Base-by-base conservation (phyloP, 2,329 filamentous ascomycete genomes). In the Aquanectria penicillioides region DNA sequence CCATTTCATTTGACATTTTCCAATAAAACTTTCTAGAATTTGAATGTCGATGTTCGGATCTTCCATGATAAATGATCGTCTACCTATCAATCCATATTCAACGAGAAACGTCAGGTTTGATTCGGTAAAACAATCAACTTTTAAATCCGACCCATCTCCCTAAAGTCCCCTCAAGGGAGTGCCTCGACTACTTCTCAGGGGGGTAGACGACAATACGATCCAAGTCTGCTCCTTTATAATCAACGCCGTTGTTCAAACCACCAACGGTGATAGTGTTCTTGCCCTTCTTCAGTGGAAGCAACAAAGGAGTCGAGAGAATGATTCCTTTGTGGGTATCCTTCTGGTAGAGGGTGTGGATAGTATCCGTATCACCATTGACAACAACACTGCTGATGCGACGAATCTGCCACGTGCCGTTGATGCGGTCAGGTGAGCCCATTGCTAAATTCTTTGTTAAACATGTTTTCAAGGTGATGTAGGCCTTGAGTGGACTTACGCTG, bases 191-290 rank as follows among this genome's bases (percentile, higher is more conserved):
- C 15, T 64, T 64, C 61, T 88, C 85, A 0, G 83, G 75, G 1
- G 85, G 85, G 69, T 87, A 88, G 1, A 88, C 86, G 2, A 88
- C 78, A 63, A 88, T 82, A 12, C 79, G 77, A 62, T 88, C 86
- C 18, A 88, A 66, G 65, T 88, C 86, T 1, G 83, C 85, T 0
- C 85, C 84, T 69, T 84, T 86, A 15, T 79, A 77, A 53, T 85
- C 82, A 41, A 84, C 76, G 0, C 84, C 85, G 53, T 88, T 88
- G 43, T 71, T 78, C 40, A 88, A 59, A 0, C 86, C 86, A 0
- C 86, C 85, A 20, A 89, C 77, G 2, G 81, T 84, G 47, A 89
- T 86, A 0, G 78, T 83, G 59, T 86, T 84, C 10, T 73, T 75
- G 0, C 85, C 85, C 67, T 84, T 79, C 26, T 82, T 74, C 13